Conservation (phyloP, 768 basidiomycete genomes). For the Pleurotus giganteus region DNA sequence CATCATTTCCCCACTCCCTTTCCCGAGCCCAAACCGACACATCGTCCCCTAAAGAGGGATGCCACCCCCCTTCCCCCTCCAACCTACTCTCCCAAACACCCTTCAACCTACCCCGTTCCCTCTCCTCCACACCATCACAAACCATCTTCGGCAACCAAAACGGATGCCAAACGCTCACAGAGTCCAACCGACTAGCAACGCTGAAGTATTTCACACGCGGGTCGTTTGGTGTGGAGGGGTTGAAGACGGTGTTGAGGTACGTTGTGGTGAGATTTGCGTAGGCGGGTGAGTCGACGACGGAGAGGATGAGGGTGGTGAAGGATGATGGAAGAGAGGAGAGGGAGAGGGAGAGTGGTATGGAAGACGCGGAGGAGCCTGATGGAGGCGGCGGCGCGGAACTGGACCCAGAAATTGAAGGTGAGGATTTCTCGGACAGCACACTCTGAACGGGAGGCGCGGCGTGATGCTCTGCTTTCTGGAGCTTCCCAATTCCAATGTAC, state of each 20-base stretch:
- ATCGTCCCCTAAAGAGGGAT: too few relatives aligned
- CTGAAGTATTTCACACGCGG: conserved; percentile 89
- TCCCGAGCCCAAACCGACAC: conserved; percentile 51
- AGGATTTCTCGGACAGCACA: conserved; percentile 7
- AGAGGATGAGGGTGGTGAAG: conserved; percentile 84
- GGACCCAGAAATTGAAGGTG: conserved; percentile 5
- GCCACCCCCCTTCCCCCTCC: conserved; percentile 6
- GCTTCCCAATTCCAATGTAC: conserved; percentile 88
- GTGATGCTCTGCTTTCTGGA: conserved; percentile 38
- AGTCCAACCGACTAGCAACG: conserved; percentile 73
- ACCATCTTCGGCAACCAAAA: conserved; percentile 97
- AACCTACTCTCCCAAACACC: conserved; percentile 29
- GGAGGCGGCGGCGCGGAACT: not conserved
- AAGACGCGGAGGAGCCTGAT: not conserved
- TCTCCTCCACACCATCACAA: conserved; percentile 79
- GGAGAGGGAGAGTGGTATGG: conserved; percentile 36
- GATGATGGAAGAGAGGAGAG: conserved; percentile 73
- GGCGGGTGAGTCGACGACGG: conserved; percentile 92
- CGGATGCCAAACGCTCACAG: conserved; percentile 83
- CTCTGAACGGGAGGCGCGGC: conserved; percentile 11
- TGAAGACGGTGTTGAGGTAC: conserved; percentile 80
- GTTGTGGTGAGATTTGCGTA: conserved; percentile 90
- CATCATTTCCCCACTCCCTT: conserved; percentile 66
- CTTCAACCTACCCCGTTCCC: conserved; percentile 44
- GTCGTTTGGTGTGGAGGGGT: conserved; percentile 76